Evolutionary conservation across 2,329 filamentous ascomycete species (phyloP).

Genomic region (Hypocrella siamensis): DNA sequence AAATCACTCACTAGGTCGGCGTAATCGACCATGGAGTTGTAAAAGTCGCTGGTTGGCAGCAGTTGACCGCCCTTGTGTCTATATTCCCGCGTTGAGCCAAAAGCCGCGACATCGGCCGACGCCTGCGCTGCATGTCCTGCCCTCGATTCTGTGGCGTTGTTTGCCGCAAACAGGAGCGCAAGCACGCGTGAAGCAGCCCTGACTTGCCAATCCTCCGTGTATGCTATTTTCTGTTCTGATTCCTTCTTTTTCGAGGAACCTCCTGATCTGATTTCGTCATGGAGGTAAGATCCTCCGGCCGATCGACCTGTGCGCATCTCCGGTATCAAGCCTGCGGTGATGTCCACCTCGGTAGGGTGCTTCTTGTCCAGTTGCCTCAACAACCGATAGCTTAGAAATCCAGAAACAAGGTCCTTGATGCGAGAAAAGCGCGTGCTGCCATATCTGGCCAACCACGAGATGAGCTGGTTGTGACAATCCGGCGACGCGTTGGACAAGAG

Average conservation of each 20-base stretch:
- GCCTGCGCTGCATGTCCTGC: slow-evolving; percentile 12
- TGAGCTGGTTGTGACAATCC: slow-evolving; percentile 61
- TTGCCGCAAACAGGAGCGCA: slow-evolving; percentile 68
- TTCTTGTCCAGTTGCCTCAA: slow-evolving; percentile 55
- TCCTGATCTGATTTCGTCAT: slow-evolving; percentile 54
- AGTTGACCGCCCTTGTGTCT: slow-evolving; percentile 40
- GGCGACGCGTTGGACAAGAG: slow-evolving; percentile 61
- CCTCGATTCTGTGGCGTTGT: slow-evolving; percentile 36
- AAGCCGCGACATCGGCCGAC: slow-evolving; percentile 6
- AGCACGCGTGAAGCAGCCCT: slow-evolving; percentile 67
- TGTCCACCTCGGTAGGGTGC: slow-evolving; percentile 41
- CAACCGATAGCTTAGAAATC: slow-evolving; percentile 70
- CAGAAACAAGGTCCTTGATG: slow-evolving; percentile 60
- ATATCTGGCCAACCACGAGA: slow-evolving; percentile 63
- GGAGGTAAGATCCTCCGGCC: slow-evolving; percentile 45
- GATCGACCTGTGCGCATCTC: slow-evolving; percentile 51
- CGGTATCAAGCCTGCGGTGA: slow-evolving; percentile 54
- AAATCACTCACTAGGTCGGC: slow-evolving; percentile 77
- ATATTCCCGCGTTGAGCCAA: slow-evolving; percentile 8
- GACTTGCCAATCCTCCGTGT: slow-evolving; percentile 81
- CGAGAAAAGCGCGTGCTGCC: slow-evolving; percentile 51
- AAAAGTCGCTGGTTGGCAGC: slow-evolving; percentile 71
- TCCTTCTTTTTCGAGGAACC: slow-evolving; percentile 36
- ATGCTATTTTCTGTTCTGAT: slow-evolving; percentile 41
- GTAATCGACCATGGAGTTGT: slow-evolving; percentile 74